Conservation (phyloP, 108 stramenopile species). For the Asterionellopsis glacialis region DNA sequence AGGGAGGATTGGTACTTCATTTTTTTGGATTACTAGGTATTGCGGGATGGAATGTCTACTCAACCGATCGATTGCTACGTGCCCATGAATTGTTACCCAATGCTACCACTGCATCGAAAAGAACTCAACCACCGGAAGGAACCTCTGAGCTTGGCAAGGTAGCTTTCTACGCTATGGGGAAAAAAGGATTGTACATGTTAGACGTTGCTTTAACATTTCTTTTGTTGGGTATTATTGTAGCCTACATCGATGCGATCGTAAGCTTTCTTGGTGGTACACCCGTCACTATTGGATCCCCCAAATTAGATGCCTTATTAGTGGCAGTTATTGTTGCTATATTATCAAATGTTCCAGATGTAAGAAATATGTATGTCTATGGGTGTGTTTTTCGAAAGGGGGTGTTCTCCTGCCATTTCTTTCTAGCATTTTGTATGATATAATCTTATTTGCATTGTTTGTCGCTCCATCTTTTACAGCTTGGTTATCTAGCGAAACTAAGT, state of each 20-base stretch:
- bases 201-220: constrained; percentile 60
- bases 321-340: constrained; percentile 42
- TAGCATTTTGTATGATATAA: too few species aligned
- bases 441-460: too few species aligned
- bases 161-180: constrained; percentile 67
- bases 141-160: constrained; percentile 52
- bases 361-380: too few species aligned
- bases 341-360: constrained; percentile 54
- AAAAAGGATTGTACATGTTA: constrained; percentile 40
- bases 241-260: constrained; percentile 56
- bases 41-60: constrained; percentile 67
- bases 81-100: constrained; percentile 26
- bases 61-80: constrained; percentile 44
- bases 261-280: constrained; percentile 53
- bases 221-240: constrained; percentile 51
- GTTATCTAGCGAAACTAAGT: constrained; percentile 47
- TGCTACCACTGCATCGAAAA: not conserved
- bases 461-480: not conserved
- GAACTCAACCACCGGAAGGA: constrained; percentile 34
- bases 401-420: too few species aligned
- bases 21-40: constrained; percentile 45
- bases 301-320: constrained; percentile 38
- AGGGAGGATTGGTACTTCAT: constrained; percentile 64
- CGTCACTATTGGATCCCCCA: constrained; percentile 30
- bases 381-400: too few species aligned